Base-by-base conservation (phyloP, 768 basidiomycete species). In the Cyclocybe aegerita region DNA sequence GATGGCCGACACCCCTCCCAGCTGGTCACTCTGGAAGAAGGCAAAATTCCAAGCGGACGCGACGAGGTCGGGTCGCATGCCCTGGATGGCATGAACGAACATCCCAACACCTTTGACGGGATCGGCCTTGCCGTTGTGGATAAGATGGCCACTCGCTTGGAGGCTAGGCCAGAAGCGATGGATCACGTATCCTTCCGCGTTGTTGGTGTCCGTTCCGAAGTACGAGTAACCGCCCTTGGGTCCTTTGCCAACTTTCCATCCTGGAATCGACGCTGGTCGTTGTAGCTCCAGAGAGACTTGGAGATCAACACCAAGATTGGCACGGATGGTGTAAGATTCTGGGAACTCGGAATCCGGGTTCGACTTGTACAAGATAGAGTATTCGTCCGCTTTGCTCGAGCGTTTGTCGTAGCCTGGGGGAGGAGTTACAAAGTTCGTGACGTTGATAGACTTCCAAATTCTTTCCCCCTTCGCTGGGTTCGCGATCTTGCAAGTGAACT, bases 81-180 rank as follows among this genome's bases (percentile, higher is more conserved):
- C 97, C 66, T 98, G 96, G 65, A 98, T 97, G 39, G 96, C 96
- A 67, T 96, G 91, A 14, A 95, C 80, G 67, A 96, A 85, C 88
- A 93, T 90, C 29, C 92, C 91, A 34, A 79, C 72, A 39, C 88
- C 90, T 31, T 79, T 66, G 48, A 82, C 69, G 7, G 73, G 43
- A 48, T 72, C 69, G 5, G 86, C 86, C 50, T 80, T 69, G 39
- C 90, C 90, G 31, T 83, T 79, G 55, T 73, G 66, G 42, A 89
- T 80, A 66, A 95, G 62, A 57, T 82, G 78, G 4, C 95, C 95
- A 17, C 75, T 73, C 12, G 77, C 80, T 30, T 69, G 60, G 56
- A 78, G 75, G 35, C 82, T 77, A 10, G 93, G 94, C 88, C 91
- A 94, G 79, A 97, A 94, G 43, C 88, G 87, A 67, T 95, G 93